Evolutionary conservation across 768 basidiomycete species (phyloP), one percentile per base, ranked within the genome.

Genomic region (Exidia glandulosa): DNA sequence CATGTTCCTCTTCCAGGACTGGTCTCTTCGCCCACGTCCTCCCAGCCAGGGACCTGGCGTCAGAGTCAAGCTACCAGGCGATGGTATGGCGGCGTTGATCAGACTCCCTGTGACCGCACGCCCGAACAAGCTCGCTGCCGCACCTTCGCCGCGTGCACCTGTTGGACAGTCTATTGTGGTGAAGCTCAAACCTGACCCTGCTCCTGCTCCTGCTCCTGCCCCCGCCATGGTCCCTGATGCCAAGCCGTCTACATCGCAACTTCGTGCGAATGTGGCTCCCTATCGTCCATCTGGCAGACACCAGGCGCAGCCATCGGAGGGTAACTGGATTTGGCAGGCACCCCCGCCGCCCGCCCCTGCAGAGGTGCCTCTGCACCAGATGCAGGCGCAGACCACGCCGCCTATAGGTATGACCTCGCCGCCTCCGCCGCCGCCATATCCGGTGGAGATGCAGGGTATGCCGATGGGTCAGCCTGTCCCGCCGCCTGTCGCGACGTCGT

Each of bases 1-100:
- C 66, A 79, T 77, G 2, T 87, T 83, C 69, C 81, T 91, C 19
- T 85, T 84, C 73, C 78, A 81, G 56, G 87, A 90, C 56, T 66
- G 76, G 16, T 71, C 79, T 29, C 73, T 81, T 29, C 85, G 84
- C 66, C 76, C 82, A 13, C 81, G 83, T n/a, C 73, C 73, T 13
- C 78, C 80, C 52, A 79, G 77, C 4, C 19, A 59, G 12, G 60
- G 56, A 2, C 75, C 78, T 31, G 75, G 75, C 31, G 77, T 81
- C 62, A 80, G 86, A 27, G 77, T 91, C 59, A 86, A 82, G 66
- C 69, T 92, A 23, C 81, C 88, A 3, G 84, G 83, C 3, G 66
- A 67, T 2, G 57, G 57, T 47, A 52, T 70, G 67, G 63, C 68
- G 61, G 61, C 37, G 62, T 65, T 16, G 58, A 64, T 12, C 55